Conservation (phyloP, 1,139 yeast species). For the Candida pseudocylindracea region DNA sequence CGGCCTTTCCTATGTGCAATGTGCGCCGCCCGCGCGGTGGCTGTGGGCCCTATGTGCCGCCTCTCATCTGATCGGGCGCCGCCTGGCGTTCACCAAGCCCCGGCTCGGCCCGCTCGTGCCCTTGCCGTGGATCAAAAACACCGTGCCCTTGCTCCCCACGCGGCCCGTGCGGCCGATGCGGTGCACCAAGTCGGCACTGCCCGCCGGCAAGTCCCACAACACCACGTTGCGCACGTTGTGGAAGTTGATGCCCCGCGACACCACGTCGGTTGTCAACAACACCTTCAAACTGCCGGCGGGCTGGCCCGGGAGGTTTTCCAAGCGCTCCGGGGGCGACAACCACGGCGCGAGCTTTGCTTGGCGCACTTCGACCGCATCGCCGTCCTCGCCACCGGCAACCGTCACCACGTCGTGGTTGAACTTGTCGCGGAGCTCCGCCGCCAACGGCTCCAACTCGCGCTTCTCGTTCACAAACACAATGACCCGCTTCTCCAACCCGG, state of each 20-base stretch:
- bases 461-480: conserved; percentile 71
- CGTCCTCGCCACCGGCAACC: conserved; percentile 40
- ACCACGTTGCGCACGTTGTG: conserved; percentile 63
- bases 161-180: conserved; percentile 91
- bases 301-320: conserved; percentile 10
- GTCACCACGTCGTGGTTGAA: conserved; percentile 38
- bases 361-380: conserved; percentile 27
- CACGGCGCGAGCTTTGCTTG: conserved; percentile 31
- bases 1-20: too few relatives aligned
- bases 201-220: conserved; percentile 66
- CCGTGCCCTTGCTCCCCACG: conserved; percentile 77
- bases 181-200: conserved; percentile 73
- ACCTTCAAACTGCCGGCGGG: conserved; percentile 19
- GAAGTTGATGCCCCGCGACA: conserved; percentile 83
- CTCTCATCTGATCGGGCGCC: too few relatives aligned
- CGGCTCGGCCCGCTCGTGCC: too few relatives aligned
- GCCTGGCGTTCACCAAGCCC: too few relatives aligned
- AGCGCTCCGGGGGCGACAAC: conserved; percentile 27
- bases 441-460: conserved; percentile 36
- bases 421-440: conserved; percentile 22
- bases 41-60: too few relatives aligned
- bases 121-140: conserved; percentile 27
- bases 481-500: conserved; percentile 57
- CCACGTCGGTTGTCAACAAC: conserved; percentile 71
- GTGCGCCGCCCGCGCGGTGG: too few relatives aligned